A percentile compares a stretch with the other conserved stretches of the same genome.
phyloP scores from a whole-genome alignment of 345 rosid species.

The Eucalyptus virginea region DNA sequence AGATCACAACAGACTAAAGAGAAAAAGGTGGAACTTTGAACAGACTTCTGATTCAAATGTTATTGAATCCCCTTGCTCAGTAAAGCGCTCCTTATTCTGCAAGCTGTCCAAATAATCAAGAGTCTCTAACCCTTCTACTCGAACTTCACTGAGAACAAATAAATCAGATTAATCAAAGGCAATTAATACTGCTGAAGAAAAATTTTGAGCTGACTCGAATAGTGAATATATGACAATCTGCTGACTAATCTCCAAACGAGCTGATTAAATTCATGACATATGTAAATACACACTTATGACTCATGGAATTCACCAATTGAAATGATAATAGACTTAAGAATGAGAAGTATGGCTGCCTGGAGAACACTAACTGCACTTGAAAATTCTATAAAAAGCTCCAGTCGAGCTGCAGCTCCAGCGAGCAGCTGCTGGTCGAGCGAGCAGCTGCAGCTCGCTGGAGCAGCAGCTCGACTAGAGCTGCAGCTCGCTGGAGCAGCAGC shows the following conservation, averaged over 20 bases:
- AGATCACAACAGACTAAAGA: neutral
- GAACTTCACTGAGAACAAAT: constrained; percentile 63
- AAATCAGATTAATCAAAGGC: neutral
- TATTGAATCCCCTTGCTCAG: constrained; percentile 94
- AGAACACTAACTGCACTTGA: neutral
- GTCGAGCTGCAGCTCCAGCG: no score
- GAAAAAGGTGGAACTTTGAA: neutral
- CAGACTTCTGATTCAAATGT: constrained; percentile 76
- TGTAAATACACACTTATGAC: neutral
- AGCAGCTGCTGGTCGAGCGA: no score
- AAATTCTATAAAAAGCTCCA: no score
- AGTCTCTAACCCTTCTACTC: constrained; percentile 92
- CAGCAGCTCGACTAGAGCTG: no score
- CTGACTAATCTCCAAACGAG: neutral
- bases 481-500: no score
- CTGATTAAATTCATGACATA: neutral
- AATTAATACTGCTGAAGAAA: neutral
- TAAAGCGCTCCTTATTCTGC: constrained; percentile 68
- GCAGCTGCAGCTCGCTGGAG: no score
- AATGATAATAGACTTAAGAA: neutral
- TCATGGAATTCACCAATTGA: neutral
- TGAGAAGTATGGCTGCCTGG: neutral
- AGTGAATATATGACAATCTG: neutral
- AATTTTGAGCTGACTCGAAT: neutral
- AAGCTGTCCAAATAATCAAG: constrained; percentile 91